Percentiles rank a stretch among this genome's conserved stretches.
Conservation (phyloP, 495 filamentous ascomycete species). For the Penicillium coprophilum region DNA sequence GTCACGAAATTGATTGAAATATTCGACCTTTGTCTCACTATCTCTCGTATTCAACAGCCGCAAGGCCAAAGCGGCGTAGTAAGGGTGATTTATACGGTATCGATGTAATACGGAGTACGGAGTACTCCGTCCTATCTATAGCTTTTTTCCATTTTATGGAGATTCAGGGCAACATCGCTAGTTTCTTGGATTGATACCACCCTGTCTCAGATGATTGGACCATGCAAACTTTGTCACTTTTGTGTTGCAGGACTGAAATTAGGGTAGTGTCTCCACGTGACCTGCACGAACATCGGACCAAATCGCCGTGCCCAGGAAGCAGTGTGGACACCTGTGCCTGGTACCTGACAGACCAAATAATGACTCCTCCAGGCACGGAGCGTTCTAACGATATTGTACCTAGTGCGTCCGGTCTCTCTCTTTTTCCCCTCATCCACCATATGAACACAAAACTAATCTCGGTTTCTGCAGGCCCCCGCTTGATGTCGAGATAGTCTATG, state of each 20-base stretch:
- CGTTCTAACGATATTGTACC: not conserved
- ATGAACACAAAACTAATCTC: not conserved
- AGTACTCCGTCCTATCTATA: not conserved
- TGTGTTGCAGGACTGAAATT: not conserved
- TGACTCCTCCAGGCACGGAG: not conserved
- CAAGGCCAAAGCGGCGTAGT: not conserved
- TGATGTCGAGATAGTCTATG: not conserved
- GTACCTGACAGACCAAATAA: not conserved
- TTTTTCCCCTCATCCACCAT: not conserved
- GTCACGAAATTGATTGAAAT: no score
- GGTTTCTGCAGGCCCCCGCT: constrained; percentile 2
- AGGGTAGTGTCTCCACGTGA: not conserved
- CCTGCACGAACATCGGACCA: not conserved
- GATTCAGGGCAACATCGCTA: not conserved
- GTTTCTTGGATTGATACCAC: not conserved
- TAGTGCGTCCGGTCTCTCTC: not conserved
- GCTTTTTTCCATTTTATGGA: not conserved
- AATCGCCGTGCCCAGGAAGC: not conserved
- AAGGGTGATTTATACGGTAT: not conserved
- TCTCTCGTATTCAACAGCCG: not conserved
- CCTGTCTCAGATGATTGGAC: not conserved
- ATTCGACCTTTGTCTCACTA: not conserved
- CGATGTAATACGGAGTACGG: not conserved
- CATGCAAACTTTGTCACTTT: not conserved
- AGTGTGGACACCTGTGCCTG: not conserved